Evolutionary conservation across 208 protist species (phyloP).

Genomic region (Leishmania martiniquensis): DNA sequence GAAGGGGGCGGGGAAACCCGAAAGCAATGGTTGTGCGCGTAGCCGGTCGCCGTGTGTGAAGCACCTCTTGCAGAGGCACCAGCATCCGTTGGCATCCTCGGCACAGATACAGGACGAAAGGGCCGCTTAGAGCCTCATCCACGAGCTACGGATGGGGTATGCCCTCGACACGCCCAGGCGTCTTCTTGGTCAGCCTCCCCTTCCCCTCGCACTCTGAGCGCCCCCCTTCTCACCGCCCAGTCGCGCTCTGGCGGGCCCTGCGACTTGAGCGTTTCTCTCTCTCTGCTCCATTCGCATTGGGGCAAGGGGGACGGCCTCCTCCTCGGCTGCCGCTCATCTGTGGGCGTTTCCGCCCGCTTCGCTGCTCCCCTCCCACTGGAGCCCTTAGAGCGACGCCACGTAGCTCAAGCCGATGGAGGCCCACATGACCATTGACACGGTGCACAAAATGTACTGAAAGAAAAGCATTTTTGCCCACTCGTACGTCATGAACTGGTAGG

Average conservation of each 20-base stretch:
- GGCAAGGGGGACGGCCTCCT: no score
- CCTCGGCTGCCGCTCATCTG: not conserved
- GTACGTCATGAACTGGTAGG: constrained; percentile 63
- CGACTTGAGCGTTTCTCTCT: no score
- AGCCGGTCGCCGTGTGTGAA: not conserved
- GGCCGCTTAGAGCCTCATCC: not conserved
- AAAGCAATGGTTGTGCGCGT: not conserved
- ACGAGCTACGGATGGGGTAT: not conserved
- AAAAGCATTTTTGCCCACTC: constrained; percentile 82
- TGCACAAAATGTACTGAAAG: constrained; percentile 74
- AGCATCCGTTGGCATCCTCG: not conserved
- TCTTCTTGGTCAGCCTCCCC: not conserved
- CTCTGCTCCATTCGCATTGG: no score
- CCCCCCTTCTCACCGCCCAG: not conserved
- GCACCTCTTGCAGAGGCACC: not conserved
- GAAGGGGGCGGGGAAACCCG: not conserved
- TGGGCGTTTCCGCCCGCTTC: no score
- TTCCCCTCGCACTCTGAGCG: not conserved
- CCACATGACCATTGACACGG: constrained; percentile 67
- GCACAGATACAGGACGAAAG: not conserved
- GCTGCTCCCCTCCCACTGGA: not conserved
- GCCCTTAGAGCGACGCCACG: constrained; percentile 26
- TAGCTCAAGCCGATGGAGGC: constrained; percentile 48
- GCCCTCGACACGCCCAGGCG: not conserved
- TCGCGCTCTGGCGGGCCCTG: no score